A percentile compares a stretch with the other conserved stretches of the same genome.
Conservation (phyloP, 1,139 yeast genomes). For the Kazachstania sp. region DNA sequence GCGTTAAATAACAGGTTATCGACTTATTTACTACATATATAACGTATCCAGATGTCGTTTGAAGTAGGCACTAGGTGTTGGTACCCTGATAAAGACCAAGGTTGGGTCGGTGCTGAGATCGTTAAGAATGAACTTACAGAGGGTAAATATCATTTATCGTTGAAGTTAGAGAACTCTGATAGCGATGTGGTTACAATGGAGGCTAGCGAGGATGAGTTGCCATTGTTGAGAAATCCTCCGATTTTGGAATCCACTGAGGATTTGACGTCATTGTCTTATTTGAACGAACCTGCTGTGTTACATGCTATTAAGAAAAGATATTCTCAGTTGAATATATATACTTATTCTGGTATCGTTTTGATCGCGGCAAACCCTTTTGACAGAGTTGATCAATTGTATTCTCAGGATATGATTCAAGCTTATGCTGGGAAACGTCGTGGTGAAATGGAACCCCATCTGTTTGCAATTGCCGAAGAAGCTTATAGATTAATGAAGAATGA, state of each 20-base stretch:
- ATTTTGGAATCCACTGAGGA: constrained; percentile 78
- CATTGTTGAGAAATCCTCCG: constrained; percentile 88
- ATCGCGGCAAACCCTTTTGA: constrained; percentile 98
- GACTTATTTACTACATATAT: background rate
- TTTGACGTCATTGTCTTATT: constrained; percentile 81
- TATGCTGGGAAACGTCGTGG: constrained; percentile 92
- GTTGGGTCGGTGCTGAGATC: constrained; percentile 89
- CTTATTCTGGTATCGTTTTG: constrained; percentile 94
- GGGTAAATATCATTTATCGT: constrained; percentile 48
- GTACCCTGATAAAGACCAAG: constrained; percentile 81
- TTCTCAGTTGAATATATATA: constrained; percentile 83
- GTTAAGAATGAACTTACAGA: constrained; percentile 43
- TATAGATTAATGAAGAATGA: constrained; percentile 90
- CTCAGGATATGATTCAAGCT: constrained; percentile 93
- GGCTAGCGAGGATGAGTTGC: constrained; percentile 60
- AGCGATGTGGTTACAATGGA: constrained; percentile 51
- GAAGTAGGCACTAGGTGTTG: constrained; percentile 62
- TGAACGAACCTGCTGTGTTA: constrained; percentile 93
- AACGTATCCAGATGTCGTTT: constrained; percentile 15
- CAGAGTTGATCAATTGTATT: constrained; percentile 80
- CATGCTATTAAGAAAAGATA: constrained; percentile 91
- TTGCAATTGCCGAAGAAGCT: constrained; percentile 98
- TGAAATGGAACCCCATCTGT: constrained; percentile 93
- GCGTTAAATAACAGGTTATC: background rate
- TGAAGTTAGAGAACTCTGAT: constrained; percentile 45